A percentile compares a stretch with the other conserved stretches of the same genome.
Evolutionary conservation across 2,329 filamentous ascomycete species (phyloP).

Genomic region (Colletotrichum karsti): DNA sequence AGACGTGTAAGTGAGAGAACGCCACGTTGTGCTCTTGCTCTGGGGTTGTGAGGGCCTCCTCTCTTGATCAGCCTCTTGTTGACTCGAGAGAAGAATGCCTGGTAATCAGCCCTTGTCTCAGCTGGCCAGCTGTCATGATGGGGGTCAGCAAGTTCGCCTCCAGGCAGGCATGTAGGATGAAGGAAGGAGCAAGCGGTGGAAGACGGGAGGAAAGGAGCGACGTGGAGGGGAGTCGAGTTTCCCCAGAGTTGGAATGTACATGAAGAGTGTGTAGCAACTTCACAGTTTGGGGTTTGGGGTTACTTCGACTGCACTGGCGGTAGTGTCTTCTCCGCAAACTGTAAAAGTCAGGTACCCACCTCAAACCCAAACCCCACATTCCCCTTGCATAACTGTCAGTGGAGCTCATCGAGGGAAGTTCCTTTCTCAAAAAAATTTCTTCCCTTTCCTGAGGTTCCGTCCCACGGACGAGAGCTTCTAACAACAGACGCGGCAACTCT

Average conservation of each 20-base stretch:
- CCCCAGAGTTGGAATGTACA: too few species aligned
- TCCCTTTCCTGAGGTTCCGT: background rate
- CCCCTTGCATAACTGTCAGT: slow-evolving; percentile 6
- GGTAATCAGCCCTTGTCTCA: slow-evolving; percentile 10
- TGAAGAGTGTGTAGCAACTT: too few species aligned
- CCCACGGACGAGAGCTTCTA: background rate
- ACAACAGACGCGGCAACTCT: too few species aligned
- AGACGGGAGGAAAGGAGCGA: background rate
- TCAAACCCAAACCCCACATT: slow-evolving; percentile 17
- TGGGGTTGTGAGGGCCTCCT: background rate
- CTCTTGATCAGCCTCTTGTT: background rate
- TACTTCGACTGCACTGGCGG: slow-evolving; percentile 12
- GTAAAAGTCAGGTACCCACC: background rate
- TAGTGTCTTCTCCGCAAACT: slow-evolving; percentile 22
- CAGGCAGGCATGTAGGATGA: background rate
- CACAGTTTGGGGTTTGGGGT: slow-evolving; percentile 20
- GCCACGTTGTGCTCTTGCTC: background rate
- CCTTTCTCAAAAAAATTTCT: background rate
- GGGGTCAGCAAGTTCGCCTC: slow-evolving; percentile 3
- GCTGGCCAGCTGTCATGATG: background rate
- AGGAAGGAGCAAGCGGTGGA: background rate
- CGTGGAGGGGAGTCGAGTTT: background rate
- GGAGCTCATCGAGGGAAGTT: background rate
- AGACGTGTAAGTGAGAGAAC: background rate
- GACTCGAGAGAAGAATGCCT: background rate